Evolutionary conservation across 345 rosid species (phyloP).

Genomic region (Acer yangbiense): DNA sequence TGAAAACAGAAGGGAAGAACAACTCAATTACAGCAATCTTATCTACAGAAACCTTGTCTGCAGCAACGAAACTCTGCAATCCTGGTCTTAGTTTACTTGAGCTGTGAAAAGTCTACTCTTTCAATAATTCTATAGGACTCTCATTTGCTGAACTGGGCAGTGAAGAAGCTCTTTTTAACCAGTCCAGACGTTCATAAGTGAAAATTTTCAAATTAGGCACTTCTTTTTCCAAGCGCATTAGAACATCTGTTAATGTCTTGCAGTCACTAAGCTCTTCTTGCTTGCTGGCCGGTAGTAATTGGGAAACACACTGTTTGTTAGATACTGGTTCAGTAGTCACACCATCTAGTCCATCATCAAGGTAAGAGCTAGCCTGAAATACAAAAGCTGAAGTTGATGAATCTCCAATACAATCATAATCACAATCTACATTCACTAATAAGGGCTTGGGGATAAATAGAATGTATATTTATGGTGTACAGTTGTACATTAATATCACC

Average conservation of each 20-base stretch:
- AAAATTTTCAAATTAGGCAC: conserved; percentile 61
- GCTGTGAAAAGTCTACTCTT: conserved; percentile 54
- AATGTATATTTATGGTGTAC: not conserved
- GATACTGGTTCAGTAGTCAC: conserved; percentile 43
- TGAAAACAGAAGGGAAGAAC: conserved; percentile 69
- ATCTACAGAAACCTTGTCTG: conserved; percentile 56
- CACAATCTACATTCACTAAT: not conserved
- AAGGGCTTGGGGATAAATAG: not conserved
- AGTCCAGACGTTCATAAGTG: conserved; percentile 71
- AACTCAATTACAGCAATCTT: conserved; percentile 77
- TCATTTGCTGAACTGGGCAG: conserved; percentile 66
- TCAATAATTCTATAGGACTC: conserved; percentile 52
- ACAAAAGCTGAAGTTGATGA: conserved; percentile 13
- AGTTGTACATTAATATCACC: not conserved
- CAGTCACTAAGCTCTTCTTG: conserved; percentile 53
- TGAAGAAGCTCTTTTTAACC: conserved; percentile 81
- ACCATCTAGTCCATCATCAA: conserved; percentile 55
- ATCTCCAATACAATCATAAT: not conserved
- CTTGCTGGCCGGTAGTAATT: conserved; percentile 27
- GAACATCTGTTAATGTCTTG: conserved; percentile 68
- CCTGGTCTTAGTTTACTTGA: conserved; percentile 63
- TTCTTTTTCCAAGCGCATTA: conserved; percentile 55
- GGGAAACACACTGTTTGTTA: conserved; percentile 53
- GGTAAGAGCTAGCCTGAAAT: conserved; percentile 83
- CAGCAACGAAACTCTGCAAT: conserved; percentile 36